These are phyloP conservation scores for Lasiodiplodia citricola DNA, from an alignment of 2,329 filamentous ascomycete species.

Conservation along the genomic window DNA sequence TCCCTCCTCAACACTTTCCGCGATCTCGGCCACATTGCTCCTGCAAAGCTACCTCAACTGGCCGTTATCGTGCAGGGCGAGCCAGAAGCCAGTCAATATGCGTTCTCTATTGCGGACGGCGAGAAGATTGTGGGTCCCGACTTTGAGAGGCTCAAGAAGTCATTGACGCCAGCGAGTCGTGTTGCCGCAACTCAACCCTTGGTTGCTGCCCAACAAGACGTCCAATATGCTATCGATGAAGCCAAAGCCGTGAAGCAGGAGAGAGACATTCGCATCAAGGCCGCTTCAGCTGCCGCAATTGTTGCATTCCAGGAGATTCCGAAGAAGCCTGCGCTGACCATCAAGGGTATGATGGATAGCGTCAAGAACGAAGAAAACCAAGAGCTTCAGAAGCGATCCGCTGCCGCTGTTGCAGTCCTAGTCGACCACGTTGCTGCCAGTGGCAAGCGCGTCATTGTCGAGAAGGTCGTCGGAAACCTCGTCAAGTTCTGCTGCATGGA, in stretches of 20 bases:
- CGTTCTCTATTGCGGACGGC: slow-evolving; percentile 86
- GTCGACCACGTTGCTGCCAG: slow-evolving; percentile 84
- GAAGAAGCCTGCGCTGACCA: slow-evolving; percentile 90
- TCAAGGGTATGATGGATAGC: slow-evolving; percentile 98
- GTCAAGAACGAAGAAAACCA: slow-evolving; percentile 93
- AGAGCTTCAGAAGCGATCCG: slow-evolving; percentile 85
- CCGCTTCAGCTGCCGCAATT: slow-evolving; percentile 83
- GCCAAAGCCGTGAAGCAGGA: slow-evolving; percentile 78
- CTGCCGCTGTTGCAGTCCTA: slow-evolving; percentile 80
- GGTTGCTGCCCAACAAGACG: slow-evolving; percentile 74
- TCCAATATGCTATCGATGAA: slow-evolving; percentile 75
- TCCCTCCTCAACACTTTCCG: slow-evolving; percentile 90
- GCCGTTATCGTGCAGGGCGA: slow-evolving; percentile 95
- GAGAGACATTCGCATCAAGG: slow-evolving; percentile 83
- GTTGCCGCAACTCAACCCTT: slow-evolving; percentile 82
- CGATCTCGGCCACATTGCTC: slow-evolving; percentile 56
- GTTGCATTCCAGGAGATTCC: slow-evolving; percentile 87
- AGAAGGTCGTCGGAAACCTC: slow-evolving; percentile 94
- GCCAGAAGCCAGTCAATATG: slow-evolving; percentile 85
- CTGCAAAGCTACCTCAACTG: slow-evolving; percentile 72
- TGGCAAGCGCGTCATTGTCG: slow-evolving; percentile 82
- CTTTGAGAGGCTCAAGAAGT: slow-evolving; percentile 85
- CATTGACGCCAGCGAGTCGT: slow-evolving; percentile 85
- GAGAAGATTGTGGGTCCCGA: slow-evolving; percentile 87
- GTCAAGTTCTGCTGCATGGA: slow-evolving; percentile 98